Percentiles rank a stretch among this genome's conserved stretches.
Conservation (phyloP, 2,329 filamentous ascomycete genomes). For the Aspergillus fumigatus region DNA sequence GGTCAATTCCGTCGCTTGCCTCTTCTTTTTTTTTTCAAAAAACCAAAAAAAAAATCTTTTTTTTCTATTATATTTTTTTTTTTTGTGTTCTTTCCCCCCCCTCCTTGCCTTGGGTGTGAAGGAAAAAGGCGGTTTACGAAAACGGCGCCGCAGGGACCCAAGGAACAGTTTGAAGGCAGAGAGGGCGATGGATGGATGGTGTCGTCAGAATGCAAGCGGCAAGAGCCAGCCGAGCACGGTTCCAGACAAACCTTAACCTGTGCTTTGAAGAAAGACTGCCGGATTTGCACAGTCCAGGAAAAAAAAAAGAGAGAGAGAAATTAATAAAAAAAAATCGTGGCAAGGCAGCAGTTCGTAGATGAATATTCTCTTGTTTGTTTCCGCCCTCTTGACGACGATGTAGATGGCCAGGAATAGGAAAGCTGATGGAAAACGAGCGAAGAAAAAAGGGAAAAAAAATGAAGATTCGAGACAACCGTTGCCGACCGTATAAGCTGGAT, state of each 20-base stretch:
- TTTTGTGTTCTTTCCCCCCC: not conserved
- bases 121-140: conserved; percentile 18
- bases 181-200: conserved; percentile 20
- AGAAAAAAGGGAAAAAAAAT: not conserved
- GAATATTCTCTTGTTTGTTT: not conserved
- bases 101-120: not conserved
- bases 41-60: too few species aligned
- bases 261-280: not conserved
- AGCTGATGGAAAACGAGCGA: not conserved
- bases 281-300: not conserved
- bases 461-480: not conserved
- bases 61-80: too few species aligned
- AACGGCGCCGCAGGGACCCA: conserved; percentile 18
- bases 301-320: not conserved
- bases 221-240: conserved; percentile 28
- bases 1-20: not conserved
- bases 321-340: not conserved
- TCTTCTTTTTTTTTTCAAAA: not conserved
- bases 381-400: not conserved
- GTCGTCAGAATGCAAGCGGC: conserved; percentile 36
- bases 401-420: not conserved
- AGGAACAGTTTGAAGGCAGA: conserved; percentile 1
- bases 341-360: not conserved
- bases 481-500: conserved; percentile 1
- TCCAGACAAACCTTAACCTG: conserved; percentile 28